Percentiles rank a stretch among this genome's conserved stretches.
phyloP scores from a whole-genome alignment of 257 asterid genomes.

The Solanum acaule region DNA sequence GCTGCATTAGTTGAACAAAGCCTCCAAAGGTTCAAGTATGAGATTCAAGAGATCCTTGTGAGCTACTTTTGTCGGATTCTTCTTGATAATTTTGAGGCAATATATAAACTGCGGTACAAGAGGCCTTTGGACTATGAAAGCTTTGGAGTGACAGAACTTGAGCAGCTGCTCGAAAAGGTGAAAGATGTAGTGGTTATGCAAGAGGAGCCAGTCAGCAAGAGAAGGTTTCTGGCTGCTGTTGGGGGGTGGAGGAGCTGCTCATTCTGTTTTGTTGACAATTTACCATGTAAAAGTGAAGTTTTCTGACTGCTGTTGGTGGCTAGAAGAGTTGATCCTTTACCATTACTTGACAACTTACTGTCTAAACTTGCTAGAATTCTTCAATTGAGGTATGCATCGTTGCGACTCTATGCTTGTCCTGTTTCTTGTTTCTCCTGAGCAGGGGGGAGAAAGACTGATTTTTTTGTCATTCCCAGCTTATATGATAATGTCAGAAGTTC shows the following conservation, averaged over 20 bases:
- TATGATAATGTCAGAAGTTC: not conserved
- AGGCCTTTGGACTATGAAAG: not conserved
- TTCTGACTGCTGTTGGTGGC: not conserved
- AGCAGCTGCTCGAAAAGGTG: not conserved
- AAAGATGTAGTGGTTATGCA: not conserved
- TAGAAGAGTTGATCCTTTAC: not conserved
- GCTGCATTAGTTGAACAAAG: slow-evolving; percentile 10
- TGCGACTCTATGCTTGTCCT: not conserved
- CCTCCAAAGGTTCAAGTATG: slow-evolving; percentile 50
- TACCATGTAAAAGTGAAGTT: not conserved
- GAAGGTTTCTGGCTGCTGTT: not conserved
- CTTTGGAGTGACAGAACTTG: not conserved
- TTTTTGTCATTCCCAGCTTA: not conserved
- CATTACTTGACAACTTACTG: not conserved
- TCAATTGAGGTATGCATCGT: not conserved
- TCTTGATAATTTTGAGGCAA: slow-evolving; percentile 50
- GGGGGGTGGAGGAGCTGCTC: not conserved
- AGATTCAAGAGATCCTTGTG: slow-evolving; percentile 84
- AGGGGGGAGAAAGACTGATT: not conserved
- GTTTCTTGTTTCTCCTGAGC: not conserved
- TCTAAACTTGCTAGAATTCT: not conserved
- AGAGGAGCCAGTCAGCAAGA: not conserved
- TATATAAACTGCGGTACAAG: not conserved
- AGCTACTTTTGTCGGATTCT: slow-evolving; percentile 66
- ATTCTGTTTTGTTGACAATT: not conserved